Evolutionary conservation across 768 basidiomycete species (phyloP).

Genomic region (Exidia glandulosa): DNA sequence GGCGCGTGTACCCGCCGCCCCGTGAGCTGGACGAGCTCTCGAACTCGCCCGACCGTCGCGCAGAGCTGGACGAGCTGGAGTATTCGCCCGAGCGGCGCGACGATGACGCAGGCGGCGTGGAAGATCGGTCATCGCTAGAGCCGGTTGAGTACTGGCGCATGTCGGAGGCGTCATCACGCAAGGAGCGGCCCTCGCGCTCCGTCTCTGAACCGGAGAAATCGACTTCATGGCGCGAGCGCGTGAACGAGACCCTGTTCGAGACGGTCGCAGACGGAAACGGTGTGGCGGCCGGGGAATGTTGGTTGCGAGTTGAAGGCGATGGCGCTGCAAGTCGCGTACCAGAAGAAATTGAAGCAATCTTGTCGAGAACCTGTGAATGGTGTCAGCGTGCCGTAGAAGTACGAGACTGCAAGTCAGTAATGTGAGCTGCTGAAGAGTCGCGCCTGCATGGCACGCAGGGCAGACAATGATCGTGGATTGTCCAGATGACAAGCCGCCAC

Average conservation of each 20-base stretch:
- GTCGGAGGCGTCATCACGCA: background rate
- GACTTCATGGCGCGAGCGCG: background rate
- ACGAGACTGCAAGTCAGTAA: too few species aligned
- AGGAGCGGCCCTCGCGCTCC: background rate
- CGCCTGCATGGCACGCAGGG: too few species aligned
- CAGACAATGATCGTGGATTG: background rate
- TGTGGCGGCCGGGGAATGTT: background rate
- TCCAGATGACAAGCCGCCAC: background rate
- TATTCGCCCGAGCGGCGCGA: background rate
- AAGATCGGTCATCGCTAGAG: background rate
- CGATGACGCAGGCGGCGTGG: background rate
- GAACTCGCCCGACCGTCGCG: background rate
- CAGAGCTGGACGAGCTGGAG: background rate
- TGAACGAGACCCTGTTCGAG: background rate
- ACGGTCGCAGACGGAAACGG: background rate
- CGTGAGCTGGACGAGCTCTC: background rate
- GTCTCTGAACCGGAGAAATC: background rate
- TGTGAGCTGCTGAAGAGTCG: too few species aligned
- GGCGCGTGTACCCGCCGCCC: background rate
- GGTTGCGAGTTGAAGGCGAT: background rate
- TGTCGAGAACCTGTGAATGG: background rate
- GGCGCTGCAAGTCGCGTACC: background rate
- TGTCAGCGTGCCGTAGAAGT: too few species aligned
- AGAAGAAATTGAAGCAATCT: background rate
- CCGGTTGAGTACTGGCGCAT: background rate